Percentiles rank a stretch among this genome's conserved stretches.
Conservation (phyloP, 2,329 filamentous ascomycete species). For the Aschersonia sp. region DNA sequence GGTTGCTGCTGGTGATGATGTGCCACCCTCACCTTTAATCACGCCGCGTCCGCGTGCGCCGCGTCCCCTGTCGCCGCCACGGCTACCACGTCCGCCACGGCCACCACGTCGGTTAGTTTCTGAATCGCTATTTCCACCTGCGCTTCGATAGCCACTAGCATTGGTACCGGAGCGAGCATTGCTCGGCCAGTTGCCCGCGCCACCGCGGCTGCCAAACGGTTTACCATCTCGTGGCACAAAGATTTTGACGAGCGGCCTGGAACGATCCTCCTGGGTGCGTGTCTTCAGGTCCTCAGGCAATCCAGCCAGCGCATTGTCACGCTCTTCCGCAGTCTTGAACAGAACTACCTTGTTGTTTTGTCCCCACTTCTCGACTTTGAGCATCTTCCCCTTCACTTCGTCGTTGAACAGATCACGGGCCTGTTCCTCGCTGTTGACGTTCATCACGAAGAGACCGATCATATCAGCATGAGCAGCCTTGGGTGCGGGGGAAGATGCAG, state of each 20-base stretch:
- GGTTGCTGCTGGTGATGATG: slow-evolving; percentile 36
- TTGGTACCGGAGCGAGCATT: slow-evolving; percentile 46
- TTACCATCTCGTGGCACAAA: slow-evolving; percentile 57
- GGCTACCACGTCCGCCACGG: slow-evolving; percentile 41
- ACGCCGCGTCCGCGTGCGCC: slow-evolving; percentile 42
- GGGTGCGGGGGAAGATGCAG: slow-evolving; percentile 40
- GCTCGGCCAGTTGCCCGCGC: slow-evolving; percentile 53
- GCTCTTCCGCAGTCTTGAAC: slow-evolving; percentile 67
- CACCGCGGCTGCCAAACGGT: slow-evolving; percentile 42
- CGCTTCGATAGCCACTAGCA: slow-evolving; percentile 70
- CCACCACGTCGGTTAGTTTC: slow-evolving; percentile 42
- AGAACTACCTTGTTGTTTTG: slow-evolving; percentile 73
- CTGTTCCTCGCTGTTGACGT: slow-evolving; percentile 70
- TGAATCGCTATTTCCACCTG: slow-evolving; percentile 59
- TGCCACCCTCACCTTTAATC: slow-evolving; percentile 43
- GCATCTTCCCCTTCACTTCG: slow-evolving; percentile 70
- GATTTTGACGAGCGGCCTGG: slow-evolving; percentile 69
- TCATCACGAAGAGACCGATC: slow-evolving; percentile 81
- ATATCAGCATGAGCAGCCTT: slow-evolving; percentile 51
- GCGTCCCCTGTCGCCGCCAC: slow-evolving; percentile 43
- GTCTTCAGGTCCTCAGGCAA: slow-evolving; percentile 67
- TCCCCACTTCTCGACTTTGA: slow-evolving; percentile 64
- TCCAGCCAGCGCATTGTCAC: slow-evolving; percentile 62
- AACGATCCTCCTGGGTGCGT: slow-evolving; percentile 55
- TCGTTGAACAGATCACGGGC: slow-evolving; percentile 69